These are phyloP conservation scores for Aspergillus uvarum DNA, from an alignment of 2,329 filamentous ascomycete species.

Conservation along the genomic window DNA sequence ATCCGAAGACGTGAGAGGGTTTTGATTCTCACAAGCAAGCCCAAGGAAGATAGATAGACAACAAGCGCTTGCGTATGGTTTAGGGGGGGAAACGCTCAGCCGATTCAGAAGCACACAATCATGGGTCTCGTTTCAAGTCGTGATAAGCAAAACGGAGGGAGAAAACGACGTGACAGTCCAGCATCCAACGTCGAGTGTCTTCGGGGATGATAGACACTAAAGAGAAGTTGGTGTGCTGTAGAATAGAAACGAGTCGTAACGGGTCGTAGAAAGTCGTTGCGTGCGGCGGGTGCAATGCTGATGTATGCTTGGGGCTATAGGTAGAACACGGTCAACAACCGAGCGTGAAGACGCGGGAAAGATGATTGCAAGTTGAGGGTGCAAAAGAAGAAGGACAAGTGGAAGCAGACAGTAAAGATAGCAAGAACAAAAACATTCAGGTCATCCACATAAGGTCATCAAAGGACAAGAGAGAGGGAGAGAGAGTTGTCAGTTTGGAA, in stretches of 20 bases:
- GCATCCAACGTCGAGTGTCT: constrained; percentile 21
- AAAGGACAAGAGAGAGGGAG: constrained; percentile 12
- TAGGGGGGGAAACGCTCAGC: constrained; percentile 25
- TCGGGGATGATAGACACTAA: constrained; percentile 4
- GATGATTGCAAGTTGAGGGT: constrained; percentile 11
- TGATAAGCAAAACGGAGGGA: constrained; percentile 33
- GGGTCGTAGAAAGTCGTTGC: constrained; percentile 35
- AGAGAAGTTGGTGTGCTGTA: constrained; percentile 14
- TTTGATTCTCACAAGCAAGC: constrained; percentile 15
- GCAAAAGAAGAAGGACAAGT: constrained; percentile 13
- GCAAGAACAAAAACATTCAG: constrained; percentile 13
- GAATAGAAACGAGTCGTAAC: constrained; percentile 24
- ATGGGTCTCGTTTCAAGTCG: constrained; percentile 48
- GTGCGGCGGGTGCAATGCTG: constrained; percentile 10
- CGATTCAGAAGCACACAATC: constrained; percentile 33
- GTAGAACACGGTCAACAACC: constrained; percentile 6
- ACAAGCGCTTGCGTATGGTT: constrained; percentile 21
- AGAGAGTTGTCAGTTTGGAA: constrained; percentile 8
- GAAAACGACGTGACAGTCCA: constrained; percentile 25
- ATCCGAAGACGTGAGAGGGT: constrained; percentile 22
- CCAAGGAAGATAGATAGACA: constrained; percentile 12
- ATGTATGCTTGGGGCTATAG: not conserved
- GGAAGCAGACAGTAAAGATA: constrained; percentile 12
- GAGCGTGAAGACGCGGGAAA: not conserved
- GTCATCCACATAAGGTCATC: constrained; percentile 19